phyloP scores from a whole-genome alignment of 768 basidiomycete species.

The Kwoniella heveanensis region DNA sequence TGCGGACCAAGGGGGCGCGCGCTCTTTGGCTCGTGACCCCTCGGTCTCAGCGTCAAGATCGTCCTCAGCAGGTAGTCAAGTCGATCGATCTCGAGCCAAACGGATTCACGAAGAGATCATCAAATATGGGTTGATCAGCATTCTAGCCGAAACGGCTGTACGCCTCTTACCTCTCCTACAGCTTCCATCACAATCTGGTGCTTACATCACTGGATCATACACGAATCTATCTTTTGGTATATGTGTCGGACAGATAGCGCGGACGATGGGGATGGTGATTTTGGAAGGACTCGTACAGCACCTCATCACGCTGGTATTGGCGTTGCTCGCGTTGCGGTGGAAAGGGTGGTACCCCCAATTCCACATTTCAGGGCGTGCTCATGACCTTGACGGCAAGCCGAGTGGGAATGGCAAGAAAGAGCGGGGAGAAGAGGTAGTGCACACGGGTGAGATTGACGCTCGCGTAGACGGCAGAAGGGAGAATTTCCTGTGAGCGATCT shows the following conservation, averaged over 20 bases:
- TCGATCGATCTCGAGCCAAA: background rate
- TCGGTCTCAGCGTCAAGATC: too few relatives aligned
- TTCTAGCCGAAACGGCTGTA: constrained; percentile 22
- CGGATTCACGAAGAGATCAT: background rate
- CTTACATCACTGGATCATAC: too few relatives aligned
- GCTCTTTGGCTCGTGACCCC: too few relatives aligned
- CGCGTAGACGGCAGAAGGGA: constrained; percentile 34
- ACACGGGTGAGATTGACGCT: background rate
- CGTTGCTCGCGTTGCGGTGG: constrained; percentile 20
- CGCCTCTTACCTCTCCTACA: constrained; percentile 10
- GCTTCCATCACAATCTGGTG: background rate
- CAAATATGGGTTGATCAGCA: constrained; percentile 5
- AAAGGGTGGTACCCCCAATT: constrained; percentile 34
- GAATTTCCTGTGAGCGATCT: constrained; percentile 53
- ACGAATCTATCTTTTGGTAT: too few relatives aligned
- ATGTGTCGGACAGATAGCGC: background rate
- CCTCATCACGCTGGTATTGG: constrained; percentile 23
- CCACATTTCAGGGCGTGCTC: background rate
- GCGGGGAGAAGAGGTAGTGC: background rate
- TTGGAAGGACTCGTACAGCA: constrained; percentile 39
- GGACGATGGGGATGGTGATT: constrained; percentile 4
- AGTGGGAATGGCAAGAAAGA: background rate
- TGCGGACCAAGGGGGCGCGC: constrained; percentile 19
- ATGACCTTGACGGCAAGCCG: background rate
- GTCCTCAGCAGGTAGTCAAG: too few relatives aligned